Evolutionary conservation across 2,329 filamentous ascomycete species (phyloP).

Genomic region (Fusarium dlaminii): DNA sequence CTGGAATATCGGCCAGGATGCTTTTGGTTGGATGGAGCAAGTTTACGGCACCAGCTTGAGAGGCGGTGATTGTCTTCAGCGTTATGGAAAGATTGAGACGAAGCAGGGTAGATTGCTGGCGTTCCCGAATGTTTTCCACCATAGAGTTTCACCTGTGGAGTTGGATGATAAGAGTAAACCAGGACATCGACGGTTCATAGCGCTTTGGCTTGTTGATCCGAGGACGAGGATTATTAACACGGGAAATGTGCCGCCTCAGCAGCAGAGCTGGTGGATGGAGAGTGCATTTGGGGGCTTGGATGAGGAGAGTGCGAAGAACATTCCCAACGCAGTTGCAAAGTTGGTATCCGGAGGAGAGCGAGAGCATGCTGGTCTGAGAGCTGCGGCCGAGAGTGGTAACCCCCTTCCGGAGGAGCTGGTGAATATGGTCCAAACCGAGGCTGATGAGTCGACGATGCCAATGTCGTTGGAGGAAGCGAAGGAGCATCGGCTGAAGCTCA

Average conservation of each 20-base stretch:
- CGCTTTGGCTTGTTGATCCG: constrained; percentile 64
- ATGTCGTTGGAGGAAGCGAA: constrained; percentile 30
- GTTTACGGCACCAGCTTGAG: neutral
- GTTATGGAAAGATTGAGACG: constrained; percentile 32
- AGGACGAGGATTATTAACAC: constrained; percentile 48
- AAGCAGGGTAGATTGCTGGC: constrained; percentile 26
- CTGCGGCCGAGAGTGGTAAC: neutral
- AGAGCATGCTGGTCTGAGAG: neutral
- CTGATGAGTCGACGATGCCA: neutral
- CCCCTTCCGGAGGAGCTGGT: constrained; percentile 22
- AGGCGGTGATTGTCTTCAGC: neutral
- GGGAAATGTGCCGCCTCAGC: constrained; percentile 48
- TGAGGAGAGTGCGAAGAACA: neutral
- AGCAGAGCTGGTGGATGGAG: constrained; percentile 45
- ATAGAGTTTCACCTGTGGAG: constrained; percentile 50
- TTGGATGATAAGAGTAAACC: constrained; percentile 57
- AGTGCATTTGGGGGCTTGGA: neutral
- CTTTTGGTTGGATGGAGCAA: constrained; percentile 14
- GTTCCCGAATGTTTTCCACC: constrained; percentile 37
- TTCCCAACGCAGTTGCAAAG: constrained; percentile 1
- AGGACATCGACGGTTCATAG: constrained; percentile 62
- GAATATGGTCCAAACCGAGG: constrained; percentile 2
- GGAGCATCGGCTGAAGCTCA: constrained; percentile 23
- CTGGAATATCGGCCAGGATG: neutral
- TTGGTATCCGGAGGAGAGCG: neutral